A percentile compares a stretch with the other conserved stretches of the same genome.
These are phyloP conservation scores for Saccharomycopsis schoenii DNA, from an alignment of 805 yeast species.

Conservation along the genomic window DNA sequence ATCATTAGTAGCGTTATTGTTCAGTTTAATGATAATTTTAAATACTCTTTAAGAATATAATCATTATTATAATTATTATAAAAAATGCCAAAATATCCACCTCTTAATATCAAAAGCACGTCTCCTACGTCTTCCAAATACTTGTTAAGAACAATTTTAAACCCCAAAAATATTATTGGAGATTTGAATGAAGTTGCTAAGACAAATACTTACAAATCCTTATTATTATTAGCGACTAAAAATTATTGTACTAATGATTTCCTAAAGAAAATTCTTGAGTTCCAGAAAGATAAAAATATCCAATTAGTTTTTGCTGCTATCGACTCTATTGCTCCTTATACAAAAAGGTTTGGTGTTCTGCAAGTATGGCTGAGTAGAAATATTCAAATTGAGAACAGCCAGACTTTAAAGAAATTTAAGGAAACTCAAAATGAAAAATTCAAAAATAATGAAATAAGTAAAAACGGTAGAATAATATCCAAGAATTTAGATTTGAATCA, in stretches of 20 bases:
- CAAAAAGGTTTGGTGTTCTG: constrained; percentile 7
- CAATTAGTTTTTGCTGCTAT: constrained; percentile 13
- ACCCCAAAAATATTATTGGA: constrained; percentile 1
- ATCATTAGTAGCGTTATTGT: not conserved
- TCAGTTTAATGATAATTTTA: not conserved
- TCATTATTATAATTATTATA: not conserved
- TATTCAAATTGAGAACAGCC: not conserved
- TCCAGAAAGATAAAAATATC: constrained; percentile 4
- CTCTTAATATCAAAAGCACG: not conserved
- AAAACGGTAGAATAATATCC: constrained; percentile 4
- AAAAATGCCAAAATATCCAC: not conserved
- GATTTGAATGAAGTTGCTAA: not conserved
- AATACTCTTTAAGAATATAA: not conserved
- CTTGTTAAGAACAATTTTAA: constrained; percentile 6
- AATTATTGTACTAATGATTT: constrained; percentile 4
- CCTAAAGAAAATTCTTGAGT: not conserved
- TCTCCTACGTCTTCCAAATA: constrained; percentile 4
- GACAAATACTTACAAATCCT: constrained; percentile 4
- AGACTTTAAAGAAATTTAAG: not conserved
- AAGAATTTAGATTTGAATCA: constrained; percentile 1
- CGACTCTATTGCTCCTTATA: constrained; percentile 15
- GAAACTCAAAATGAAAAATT: not conserved
- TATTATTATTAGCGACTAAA: constrained; percentile 10
- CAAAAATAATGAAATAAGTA: not conserved
- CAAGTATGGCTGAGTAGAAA: constrained; percentile 12